Evolutionary conservation across 2,329 filamentous ascomycete species (phyloP).

Genomic region (Bipolaris bicolor): DNA sequence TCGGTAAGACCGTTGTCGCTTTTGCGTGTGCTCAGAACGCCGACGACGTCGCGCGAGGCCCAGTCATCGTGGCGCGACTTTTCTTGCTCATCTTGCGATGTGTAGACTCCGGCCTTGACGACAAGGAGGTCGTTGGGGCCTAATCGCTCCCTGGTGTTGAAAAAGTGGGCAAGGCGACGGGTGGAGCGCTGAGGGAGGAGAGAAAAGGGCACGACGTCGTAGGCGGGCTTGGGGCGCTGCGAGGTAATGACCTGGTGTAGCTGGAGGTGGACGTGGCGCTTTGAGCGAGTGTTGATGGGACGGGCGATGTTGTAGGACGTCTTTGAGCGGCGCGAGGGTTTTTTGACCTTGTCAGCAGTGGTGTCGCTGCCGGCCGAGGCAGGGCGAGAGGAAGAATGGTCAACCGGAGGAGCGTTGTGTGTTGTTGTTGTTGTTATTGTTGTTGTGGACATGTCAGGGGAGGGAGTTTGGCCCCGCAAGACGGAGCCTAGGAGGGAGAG

Average conservation of each 20-base stretch:
- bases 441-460: constrained; percentile 10
- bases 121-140: constrained; percentile 73
- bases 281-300: constrained; percentile 64
- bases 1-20: constrained; percentile 62
- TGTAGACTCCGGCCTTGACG: constrained; percentile 72
- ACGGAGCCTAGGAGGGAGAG: constrained; percentile 43
- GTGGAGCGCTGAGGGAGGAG: constrained; percentile 58
- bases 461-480: constrained; percentile 33
- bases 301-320: constrained; percentile 72
- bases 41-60: constrained; percentile 64
- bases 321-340: constrained; percentile 60
- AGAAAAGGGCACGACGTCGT: constrained; percentile 76
- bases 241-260: constrained; percentile 69
- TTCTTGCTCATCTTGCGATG: constrained; percentile 50
- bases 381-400: constrained; percentile 38
- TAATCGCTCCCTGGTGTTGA: constrained; percentile 67
- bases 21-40: constrained; percentile 67
- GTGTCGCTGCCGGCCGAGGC: constrained; percentile 47
- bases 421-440: constrained; percentile 1
- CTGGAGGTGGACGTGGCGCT: constrained; percentile 72
- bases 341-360: constrained; percentile 49
- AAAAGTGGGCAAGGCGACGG: constrained; percentile 65
- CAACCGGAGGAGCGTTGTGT: not conserved
- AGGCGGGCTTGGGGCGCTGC: constrained; percentile 67
- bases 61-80: constrained; percentile 57